Evolutionary conservation across 139 green algal genomes (phyloP).

Genomic region (Haematococcus sp.): DNA sequence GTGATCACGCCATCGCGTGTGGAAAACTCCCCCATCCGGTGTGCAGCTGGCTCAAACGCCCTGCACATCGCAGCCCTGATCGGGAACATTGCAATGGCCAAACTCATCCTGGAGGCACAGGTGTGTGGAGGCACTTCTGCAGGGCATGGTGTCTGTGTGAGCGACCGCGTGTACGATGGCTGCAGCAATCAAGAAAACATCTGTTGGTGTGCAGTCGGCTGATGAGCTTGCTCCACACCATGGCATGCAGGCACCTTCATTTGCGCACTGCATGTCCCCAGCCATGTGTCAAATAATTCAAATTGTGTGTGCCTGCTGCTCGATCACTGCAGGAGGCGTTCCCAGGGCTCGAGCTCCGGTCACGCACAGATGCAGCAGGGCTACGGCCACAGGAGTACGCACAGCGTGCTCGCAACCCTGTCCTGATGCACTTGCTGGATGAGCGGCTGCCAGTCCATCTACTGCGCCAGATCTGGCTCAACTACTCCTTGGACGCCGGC

Average conservation of each 20-base stretch:
- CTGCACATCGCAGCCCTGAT: constrained; percentile 56
- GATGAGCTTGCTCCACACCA: too few species aligned
- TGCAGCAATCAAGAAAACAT: too few species aligned
- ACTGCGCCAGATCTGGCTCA: constrained; percentile 39
- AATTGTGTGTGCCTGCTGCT: too few species aligned
- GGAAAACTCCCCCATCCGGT: constrained; percentile 37
- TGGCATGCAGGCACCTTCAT: neutral
- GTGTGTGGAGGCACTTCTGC: neutral
- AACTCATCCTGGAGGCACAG: constrained; percentile 28
- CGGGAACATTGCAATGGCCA: constrained; percentile 43
- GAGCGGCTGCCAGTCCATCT: constrained; percentile 40
- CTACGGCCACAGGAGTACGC: constrained; percentile 44
- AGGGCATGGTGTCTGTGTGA: too few species aligned
- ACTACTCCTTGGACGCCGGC: constrained; percentile 40
- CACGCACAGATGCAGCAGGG: constrained; percentile 23
- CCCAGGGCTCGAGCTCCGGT: constrained; percentile 40
- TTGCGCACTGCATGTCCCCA: neutral
- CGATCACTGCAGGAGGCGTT: constrained; percentile 13
- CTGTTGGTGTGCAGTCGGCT: too few species aligned
- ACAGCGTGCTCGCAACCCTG: constrained; percentile 30
- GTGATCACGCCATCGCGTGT: constrained; percentile 30
- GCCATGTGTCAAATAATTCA: too few species aligned
- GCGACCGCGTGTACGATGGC: too few species aligned
- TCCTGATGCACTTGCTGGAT: constrained; percentile 54
- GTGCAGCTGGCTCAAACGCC: constrained; percentile 40